Conservation (phyloP, 129 eudicot genomes). For the Tagetes erecta region DNA sequence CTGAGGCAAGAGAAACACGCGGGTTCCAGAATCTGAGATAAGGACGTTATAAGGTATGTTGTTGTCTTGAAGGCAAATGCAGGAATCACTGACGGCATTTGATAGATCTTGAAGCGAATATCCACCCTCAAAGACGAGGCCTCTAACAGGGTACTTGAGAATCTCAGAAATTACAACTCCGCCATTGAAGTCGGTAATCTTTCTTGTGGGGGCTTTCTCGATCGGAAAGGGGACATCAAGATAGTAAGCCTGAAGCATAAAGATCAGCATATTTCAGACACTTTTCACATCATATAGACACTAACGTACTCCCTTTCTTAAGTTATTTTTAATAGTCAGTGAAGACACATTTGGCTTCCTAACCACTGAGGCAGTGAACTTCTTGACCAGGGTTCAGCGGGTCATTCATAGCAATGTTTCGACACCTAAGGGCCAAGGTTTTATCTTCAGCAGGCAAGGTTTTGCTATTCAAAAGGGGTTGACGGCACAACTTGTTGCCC, state of each 20-base stretch:
- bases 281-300: constrained; percentile 4
- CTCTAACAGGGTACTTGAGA: constrained; percentile 76
- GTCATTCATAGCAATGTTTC: too few relatives aligned
- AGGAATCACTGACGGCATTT: constrained; percentile 69
- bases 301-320: neutral
- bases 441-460: too few relatives aligned
- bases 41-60: constrained; percentile 94
- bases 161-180: constrained; percentile 74
- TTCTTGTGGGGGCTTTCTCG: constrained; percentile 78
- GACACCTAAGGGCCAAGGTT: too few relatives aligned
- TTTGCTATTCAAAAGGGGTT: too few relatives aligned
- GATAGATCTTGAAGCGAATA: constrained; percentile 63
- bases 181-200: constrained; percentile 50
- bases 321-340: too few relatives aligned
- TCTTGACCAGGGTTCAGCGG: too few relatives aligned
- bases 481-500: too few relatives aligned
- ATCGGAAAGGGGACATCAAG: constrained; percentile 81
- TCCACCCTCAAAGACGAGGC: constrained; percentile 90
- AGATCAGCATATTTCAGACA: constrained; percentile 5
- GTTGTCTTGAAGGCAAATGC: constrained; percentile 92
- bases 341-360: too few relatives aligned
- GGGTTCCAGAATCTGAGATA: constrained; percentile 80
- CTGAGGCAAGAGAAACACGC: constrained; percentile 94
- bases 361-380: too few relatives aligned
- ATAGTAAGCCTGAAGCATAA: constrained; percentile 68